A percentile compares a stretch with the other conserved stretches of the same genome.
Evolutionary conservation across 257 asterid genomes (phyloP).

Genomic region (Scutellaria minor): DNA sequence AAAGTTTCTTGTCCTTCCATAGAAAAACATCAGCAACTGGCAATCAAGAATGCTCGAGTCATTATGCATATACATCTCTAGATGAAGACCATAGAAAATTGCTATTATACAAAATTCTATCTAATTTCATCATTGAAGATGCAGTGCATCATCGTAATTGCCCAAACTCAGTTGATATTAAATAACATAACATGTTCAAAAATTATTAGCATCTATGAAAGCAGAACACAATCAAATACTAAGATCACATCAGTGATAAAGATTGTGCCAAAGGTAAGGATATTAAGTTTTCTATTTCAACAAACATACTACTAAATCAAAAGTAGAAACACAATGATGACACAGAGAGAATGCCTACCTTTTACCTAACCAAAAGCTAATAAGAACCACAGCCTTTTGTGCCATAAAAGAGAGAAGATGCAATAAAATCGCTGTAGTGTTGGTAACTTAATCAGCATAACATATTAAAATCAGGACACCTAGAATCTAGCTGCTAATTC

Average conservation of each 20-base stretch:
- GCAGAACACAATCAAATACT: background rate
- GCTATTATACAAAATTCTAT: background rate
- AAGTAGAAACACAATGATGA: background rate
- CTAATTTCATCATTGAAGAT: background rate
- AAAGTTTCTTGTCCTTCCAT: conserved; percentile 89
- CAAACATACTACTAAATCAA: background rate
- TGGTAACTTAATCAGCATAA: conserved; percentile 1
- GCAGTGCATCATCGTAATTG: background rate
- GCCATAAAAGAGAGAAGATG: background rate
- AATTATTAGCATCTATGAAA: background rate
- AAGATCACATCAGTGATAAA: background rate
- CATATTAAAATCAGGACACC: background rate
- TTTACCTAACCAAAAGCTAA: conserved; percentile 24
- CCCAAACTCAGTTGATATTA: background rate
- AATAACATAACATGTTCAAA: background rate
- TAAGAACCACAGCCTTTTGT: background rate
- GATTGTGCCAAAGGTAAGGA: background rate
- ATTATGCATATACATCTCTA: conserved; percentile 6
- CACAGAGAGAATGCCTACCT: background rate
- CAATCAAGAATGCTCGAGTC: conserved; percentile 23
- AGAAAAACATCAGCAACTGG: conserved; percentile 87
- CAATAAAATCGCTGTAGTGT: no score
- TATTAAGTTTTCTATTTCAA: background rate
- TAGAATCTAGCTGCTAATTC: background rate
- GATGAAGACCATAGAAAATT: background rate